These are phyloP conservation scores for Eucalyptus urophylla DNA, from an alignment of 345 rosid genomes.

Conservation along the genomic window DNA sequence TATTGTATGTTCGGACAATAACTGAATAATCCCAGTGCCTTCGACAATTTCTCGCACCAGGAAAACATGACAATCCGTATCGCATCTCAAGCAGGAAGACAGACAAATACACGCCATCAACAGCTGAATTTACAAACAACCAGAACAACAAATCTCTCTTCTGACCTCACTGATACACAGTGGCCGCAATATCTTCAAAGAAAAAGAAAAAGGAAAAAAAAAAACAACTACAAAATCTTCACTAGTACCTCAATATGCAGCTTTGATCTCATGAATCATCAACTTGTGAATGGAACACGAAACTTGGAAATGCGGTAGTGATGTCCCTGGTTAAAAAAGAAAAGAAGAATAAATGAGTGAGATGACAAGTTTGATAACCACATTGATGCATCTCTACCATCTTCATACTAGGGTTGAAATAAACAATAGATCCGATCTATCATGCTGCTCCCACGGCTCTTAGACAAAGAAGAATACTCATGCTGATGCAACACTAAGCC, in stretches of 20 bases:
- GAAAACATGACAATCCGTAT: not conserved
- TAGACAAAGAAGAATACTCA: not conserved
- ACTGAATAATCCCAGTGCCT: not conserved
- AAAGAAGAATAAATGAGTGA: not conserved
- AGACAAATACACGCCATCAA: not conserved
- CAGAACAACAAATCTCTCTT: not conserved
- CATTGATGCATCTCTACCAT: not conserved
- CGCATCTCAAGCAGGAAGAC: not conserved
- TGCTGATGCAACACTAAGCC: not conserved
- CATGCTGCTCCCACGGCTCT: not conserved
- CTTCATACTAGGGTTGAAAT: not conserved
- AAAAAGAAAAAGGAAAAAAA: too few relatives aligned
- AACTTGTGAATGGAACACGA: slow-evolving; percentile 96
- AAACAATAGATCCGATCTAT: not conserved
- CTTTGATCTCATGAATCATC: slow-evolving; percentile 49
- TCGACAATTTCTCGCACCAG: not conserved
- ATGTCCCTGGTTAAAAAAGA: slow-evolving; percentile 52
- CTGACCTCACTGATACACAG: not conserved
- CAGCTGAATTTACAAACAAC: not conserved
- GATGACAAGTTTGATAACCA: not conserved
- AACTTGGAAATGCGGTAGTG: slow-evolving; percentile 94
- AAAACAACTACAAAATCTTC: not conserved
- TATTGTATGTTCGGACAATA: not conserved
- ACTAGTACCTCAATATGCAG: not conserved
- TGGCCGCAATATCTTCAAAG: not conserved